Evolutionary conservation across 805 yeast genomes (phyloP).

Genomic region (Cyberlindnera subsufficiens): DNA sequence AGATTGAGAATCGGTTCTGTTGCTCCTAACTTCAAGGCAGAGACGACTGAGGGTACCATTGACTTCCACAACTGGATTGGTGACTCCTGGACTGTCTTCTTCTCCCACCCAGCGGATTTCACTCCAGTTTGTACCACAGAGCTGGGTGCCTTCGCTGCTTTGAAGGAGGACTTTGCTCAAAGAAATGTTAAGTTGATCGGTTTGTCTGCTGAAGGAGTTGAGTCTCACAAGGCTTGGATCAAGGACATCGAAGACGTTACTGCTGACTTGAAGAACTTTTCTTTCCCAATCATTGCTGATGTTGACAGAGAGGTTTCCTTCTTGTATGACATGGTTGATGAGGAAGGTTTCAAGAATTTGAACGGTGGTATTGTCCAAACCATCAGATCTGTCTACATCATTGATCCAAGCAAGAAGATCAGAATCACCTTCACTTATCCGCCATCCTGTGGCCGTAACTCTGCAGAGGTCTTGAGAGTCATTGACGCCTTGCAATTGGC

Average conservation of each 20-base stretch:
- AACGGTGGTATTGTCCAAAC: slow-evolving; percentile 74
- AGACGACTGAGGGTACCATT: slow-evolving; percentile 75
- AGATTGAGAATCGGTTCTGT: slow-evolving; percentile 72
- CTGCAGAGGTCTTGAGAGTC: slow-evolving; percentile 87
- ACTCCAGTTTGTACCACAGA: slow-evolving; percentile 97
- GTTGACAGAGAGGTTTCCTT: slow-evolving; percentile 78
- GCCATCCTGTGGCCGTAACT: slow-evolving; percentile 91
- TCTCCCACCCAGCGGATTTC: slow-evolving; percentile 95
- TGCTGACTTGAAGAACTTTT: slow-evolving; percentile 58
- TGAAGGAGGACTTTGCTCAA: slow-evolving; percentile 82
- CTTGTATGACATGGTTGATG: slow-evolving; percentile 83
- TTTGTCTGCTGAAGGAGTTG: slow-evolving; percentile 77
- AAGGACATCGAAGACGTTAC: slow-evolving; percentile 86
- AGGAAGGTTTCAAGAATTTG: slow-evolving; percentile 72
- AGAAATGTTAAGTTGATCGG: slow-evolving; percentile 88
- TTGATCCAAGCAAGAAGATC: slow-evolving; percentile 86
- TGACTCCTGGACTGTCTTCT: slow-evolving; percentile 80
- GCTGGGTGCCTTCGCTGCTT: slow-evolving; percentile 86
- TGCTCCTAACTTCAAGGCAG: slow-evolving; percentile 86
- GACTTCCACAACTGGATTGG: slow-evolving; percentile 86
- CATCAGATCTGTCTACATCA: slow-evolving; percentile 86
- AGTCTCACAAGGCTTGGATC: slow-evolving; percentile 80
- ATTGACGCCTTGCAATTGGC: slow-evolving; percentile 83
- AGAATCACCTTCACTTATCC: slow-evolving; percentile 87
- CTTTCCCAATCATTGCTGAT: slow-evolving; percentile 91